Conservation (phyloP, 495 filamentous ascomycete species). For the Xylaria bambusicola region DNA sequence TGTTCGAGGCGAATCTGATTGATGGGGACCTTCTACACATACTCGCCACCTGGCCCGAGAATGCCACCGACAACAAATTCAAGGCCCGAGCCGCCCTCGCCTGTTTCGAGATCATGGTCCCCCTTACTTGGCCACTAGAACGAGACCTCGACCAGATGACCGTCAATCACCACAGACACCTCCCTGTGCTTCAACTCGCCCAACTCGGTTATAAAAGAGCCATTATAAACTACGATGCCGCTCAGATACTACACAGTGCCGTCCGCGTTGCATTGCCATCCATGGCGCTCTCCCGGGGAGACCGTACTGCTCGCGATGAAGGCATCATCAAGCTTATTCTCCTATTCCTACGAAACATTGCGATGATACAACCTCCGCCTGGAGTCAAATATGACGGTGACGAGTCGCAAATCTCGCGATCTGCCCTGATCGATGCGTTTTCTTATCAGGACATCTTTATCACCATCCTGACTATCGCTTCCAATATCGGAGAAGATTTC, state of each 20-base stretch:
- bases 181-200: conserved; percentile 82
- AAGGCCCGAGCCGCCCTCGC: conserved; percentile 72
- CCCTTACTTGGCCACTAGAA: conserved; percentile 92
- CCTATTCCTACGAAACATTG: conserved; percentile 85
- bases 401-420: conserved; percentile 86
- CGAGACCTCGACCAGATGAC: conserved; percentile 77
- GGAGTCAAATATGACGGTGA: conserved; percentile 61
- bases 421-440: conserved; percentile 84
- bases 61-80: conserved; percentile 70
- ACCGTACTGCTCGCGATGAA: conserved; percentile 79
- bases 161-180: conserved; percentile 86
- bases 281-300: conserved; percentile 75
- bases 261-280: conserved; percentile 83
- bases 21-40: conserved; percentile 89
- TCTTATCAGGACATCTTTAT: conserved; percentile 87
- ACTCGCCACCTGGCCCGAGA: conserved; percentile 74
- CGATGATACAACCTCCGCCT: conserved; percentile 73
- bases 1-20: conserved; percentile 91
- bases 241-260: conserved; percentile 71
- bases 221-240: conserved; percentile 78
- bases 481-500: conserved; percentile 91
- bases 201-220: conserved; percentile 88
- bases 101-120: conserved; percentile 89
- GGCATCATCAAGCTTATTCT: conserved; percentile 91
- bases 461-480: conserved; percentile 79